A percentile compares a stretch with the other conserved stretches of the same genome.
Evolutionary conservation across 108 stramenopile genomes (phyloP).

Genomic region (Nitzschia sp.): DNA sequence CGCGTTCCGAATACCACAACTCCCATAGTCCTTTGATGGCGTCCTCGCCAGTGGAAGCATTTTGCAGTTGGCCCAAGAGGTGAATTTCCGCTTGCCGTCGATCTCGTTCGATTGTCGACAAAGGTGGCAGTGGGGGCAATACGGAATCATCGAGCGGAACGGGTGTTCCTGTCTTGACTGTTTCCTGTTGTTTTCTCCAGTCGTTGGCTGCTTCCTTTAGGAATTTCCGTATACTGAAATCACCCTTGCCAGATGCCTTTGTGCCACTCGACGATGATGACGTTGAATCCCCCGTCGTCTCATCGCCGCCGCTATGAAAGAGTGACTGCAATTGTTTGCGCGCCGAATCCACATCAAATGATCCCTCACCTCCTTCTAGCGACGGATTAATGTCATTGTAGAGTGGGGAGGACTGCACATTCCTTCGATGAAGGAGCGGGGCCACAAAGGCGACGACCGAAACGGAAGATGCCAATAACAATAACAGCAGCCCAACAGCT

Average conservation of each 20-base stretch:
- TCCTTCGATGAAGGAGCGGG: too few relatives aligned
- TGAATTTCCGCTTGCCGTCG: conserved; percentile 42
- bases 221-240: not conserved
- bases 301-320: too few relatives aligned
- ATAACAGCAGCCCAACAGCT: too few relatives aligned
- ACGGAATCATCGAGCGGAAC: not conserved
- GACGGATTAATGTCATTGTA: too few relatives aligned
- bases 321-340: too few relatives aligned
- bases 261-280: not conserved
- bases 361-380: too few relatives aligned
- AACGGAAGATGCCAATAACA: too few relatives aligned
- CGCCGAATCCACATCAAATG: not conserved
- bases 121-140: conserved; percentile 39
- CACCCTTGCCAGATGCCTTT: not conserved
- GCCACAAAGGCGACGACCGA: too few relatives aligned
- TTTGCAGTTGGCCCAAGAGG: conserved; percentile 24
- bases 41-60: too few relatives aligned
- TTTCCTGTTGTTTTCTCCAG: not conserved
- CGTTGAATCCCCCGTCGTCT: not conserved
- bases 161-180: not conserved
- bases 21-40: conserved; percentile 37
- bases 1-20: conserved; percentile 55
- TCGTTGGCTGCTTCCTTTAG: not conserved
- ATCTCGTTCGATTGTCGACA: conserved; percentile 46
- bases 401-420: too few relatives aligned